Conservation (phyloP, 108 stramenopile genomes). For the Cyclotella cryptica region DNA sequence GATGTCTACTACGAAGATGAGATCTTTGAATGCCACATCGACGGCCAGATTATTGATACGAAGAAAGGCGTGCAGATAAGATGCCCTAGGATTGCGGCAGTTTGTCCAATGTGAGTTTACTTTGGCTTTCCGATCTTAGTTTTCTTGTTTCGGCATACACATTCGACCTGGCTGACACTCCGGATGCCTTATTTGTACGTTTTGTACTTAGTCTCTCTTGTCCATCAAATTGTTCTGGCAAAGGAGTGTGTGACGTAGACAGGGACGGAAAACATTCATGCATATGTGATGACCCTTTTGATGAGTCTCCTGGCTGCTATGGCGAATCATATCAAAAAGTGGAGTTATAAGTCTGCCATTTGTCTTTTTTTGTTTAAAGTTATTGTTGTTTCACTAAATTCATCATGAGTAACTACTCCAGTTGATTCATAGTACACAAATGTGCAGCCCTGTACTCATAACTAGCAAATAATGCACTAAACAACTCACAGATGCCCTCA, state of each 20-base stretch:
- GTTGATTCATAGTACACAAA: not conserved
- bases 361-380: not conserved
- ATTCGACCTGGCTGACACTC: not conserved
- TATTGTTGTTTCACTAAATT: not conserved
- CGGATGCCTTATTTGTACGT: no score
- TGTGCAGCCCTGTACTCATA: not conserved
- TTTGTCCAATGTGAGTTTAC: constrained; percentile 32
- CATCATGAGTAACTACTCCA: not conserved
- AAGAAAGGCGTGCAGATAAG: constrained; percentile 35
- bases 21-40: constrained; percentile 26
- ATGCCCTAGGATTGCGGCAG: constrained; percentile 43
- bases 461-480: no score
- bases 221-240: constrained; percentile 47
- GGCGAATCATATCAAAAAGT: constrained; percentile 1
- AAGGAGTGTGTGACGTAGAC: constrained; percentile 47
- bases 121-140: not conserved
- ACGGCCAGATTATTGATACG: constrained; percentile 48
- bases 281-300: constrained; percentile 51
- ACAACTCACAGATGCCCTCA: no score
- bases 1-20: constrained; percentile 33
- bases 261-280: constrained; percentile 42
- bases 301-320: constrained; percentile 44
- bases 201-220: constrained; percentile 16
- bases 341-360: not conserved
- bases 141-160: not conserved